phyloP scores from a whole-genome alignment of 805 yeast species.

The Lipomyces spencermartinsiae region DNA sequence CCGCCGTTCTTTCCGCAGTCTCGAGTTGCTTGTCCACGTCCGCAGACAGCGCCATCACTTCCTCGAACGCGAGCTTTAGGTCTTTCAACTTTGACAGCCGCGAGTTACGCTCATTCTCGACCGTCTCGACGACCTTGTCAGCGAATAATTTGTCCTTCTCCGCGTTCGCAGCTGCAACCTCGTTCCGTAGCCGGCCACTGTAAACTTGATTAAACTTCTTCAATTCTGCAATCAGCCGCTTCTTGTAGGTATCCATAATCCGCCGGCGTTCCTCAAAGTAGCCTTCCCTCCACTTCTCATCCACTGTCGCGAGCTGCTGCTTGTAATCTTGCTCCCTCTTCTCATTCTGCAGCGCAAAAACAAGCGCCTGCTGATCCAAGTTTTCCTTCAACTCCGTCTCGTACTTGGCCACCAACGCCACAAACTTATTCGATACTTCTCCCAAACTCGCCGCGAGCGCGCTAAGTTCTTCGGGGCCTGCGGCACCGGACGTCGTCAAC shows the following conservation, averaged over 20 bases:
- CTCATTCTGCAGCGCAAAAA: constrained; percentile 42
- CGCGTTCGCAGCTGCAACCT: constrained; percentile 64
- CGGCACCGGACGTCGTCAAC: constrained; percentile 33
- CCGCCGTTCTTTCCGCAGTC: constrained; percentile 50
- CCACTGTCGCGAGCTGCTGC: constrained; percentile 52
- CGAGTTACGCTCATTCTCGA: constrained; percentile 78
- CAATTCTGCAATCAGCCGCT: constrained; percentile 66
- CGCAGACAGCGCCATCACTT: constrained; percentile 53
- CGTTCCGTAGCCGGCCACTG: constrained; percentile 35
- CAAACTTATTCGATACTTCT: constrained; percentile 33
- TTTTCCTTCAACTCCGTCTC: constrained; percentile 39
- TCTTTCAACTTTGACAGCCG: constrained; percentile 72
- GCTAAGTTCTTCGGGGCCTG: constrained; percentile 33
- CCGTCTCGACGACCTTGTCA: constrained; percentile 58
- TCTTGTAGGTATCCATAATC: constrained; percentile 64
- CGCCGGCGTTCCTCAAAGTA: constrained; percentile 66
- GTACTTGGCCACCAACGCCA: constrained; percentile 30
- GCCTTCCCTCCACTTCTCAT: constrained; percentile 62
- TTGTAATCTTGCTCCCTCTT: constrained; percentile 41
- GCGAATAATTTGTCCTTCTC: constrained; percentile 74
- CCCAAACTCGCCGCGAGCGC: constrained; percentile 33
- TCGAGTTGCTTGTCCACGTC: constrained; percentile 50
- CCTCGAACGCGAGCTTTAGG: constrained; percentile 63
- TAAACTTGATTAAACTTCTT: constrained; percentile 65
- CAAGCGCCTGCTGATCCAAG: constrained; percentile 45